Evolutionary conservation across 495 filamentous ascomycete species (phyloP).

Genomic region (Physcia stellaris): DNA sequence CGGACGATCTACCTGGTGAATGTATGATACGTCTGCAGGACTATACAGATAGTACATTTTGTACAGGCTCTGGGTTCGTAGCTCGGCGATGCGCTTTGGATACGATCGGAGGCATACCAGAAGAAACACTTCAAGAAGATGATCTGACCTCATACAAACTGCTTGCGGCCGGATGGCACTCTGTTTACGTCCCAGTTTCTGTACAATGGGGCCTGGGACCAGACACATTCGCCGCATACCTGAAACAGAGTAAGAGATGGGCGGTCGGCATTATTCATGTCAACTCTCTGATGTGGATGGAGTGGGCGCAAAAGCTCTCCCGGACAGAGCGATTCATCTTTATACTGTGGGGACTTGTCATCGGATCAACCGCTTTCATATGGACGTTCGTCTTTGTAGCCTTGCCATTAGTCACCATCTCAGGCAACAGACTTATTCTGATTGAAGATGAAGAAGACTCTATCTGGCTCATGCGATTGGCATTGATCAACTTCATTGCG

Average conservation of each 20-base stretch:
- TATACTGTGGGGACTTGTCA: background rate
- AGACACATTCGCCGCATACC: background rate
- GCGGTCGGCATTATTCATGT: background rate
- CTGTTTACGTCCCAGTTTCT: background rate
- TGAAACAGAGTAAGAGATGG: background rate
- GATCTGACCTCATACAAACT: conserved; percentile 1
- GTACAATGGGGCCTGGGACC: conserved; percentile 1
- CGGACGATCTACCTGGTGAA: conserved; percentile 23
- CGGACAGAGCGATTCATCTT: background rate
- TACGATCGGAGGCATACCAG: background rate
- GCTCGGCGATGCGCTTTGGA: conserved; percentile 2
- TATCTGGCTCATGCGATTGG: no score
- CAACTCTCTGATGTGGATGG: background rate
- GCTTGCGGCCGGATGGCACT: background rate
- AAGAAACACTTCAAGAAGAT: conserved; percentile 2
- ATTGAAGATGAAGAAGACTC: no score
- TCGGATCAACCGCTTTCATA: background rate
- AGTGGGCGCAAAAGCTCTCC: background rate
- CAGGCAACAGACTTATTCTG: no score
- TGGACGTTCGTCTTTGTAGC: background rate
- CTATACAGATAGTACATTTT: background rate
- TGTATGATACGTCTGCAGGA: no score
- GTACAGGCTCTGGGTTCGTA: background rate
- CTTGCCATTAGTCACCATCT: background rate
- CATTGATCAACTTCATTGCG: no score